Evolutionary conservation across 108 stramenopile genomes (phyloP).

Genomic region (Discostella stelligeroides): DNA sequence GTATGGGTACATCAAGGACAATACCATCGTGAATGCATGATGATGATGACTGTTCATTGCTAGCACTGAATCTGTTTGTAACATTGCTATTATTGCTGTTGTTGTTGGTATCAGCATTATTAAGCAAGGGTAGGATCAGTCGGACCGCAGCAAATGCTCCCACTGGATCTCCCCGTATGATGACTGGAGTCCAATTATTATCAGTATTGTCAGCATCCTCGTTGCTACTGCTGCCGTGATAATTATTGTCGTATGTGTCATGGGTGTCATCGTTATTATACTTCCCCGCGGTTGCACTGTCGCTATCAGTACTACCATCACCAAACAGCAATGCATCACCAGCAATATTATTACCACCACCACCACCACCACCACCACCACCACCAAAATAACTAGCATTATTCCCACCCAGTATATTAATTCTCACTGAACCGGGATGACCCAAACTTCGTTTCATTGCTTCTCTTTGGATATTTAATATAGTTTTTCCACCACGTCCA

Average conservation of each 20-base stretch:
- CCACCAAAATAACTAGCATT: not conserved
- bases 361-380: constrained; percentile 8
- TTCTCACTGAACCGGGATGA: constrained; percentile 40
- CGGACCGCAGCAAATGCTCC: constrained; percentile 55
- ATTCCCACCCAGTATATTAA: constrained; percentile 52
- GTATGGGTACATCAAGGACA: constrained; percentile 61
- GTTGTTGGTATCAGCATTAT: constrained; percentile 28
- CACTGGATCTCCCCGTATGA: constrained; percentile 67
- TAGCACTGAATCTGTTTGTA: not conserved
- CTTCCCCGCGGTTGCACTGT: constrained; percentile 16
- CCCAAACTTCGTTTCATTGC: constrained; percentile 51
- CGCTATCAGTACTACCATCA: not conserved
- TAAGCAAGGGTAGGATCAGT: constrained; percentile 35
- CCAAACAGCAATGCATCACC: not conserved
- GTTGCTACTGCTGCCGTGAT: constrained; percentile 12
- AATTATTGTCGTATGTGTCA: not conserved
- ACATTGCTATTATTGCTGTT: too few species aligned
- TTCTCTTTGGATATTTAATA: constrained; percentile 65
- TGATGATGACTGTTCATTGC: too few species aligned
- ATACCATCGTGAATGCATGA: not conserved
- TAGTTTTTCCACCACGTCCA: constrained; percentile 70
- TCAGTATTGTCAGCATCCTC: constrained; percentile 40
- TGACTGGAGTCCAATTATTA: constrained; percentile 74
- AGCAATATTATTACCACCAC: not conserved
- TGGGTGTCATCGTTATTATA: constrained; percentile 29